These are phyloP conservation scores for Candida sakaeoensis DNA, from an alignment of 805 yeast species.

Conservation along the genomic window DNA sequence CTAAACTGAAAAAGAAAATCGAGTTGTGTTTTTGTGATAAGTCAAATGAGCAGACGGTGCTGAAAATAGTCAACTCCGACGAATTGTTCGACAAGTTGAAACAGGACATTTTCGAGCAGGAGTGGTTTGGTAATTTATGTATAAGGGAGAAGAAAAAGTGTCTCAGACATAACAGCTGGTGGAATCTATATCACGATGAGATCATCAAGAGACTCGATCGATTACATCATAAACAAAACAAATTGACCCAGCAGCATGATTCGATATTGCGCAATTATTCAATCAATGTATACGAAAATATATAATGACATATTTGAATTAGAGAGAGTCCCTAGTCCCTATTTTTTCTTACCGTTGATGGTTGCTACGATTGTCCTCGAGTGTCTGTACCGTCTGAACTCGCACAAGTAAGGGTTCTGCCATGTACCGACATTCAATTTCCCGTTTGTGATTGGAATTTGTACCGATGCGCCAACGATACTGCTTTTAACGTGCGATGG, in stretches of 20 bases:
- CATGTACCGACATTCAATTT: conserved; percentile 71
- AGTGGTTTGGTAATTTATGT: conserved; percentile 33
- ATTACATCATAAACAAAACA: conserved; percentile 30
- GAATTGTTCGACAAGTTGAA: conserved; percentile 12
- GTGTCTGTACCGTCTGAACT: conserved; percentile 64
- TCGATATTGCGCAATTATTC: conserved; percentile 33
- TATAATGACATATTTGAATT: conserved; percentile 1
- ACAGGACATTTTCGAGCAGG: conserved; percentile 13
- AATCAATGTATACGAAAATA: conserved; percentile 24
- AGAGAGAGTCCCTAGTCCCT: neutral
- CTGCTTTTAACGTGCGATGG: conserved; percentile 70
- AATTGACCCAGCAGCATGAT: conserved; percentile 23
- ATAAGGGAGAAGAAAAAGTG: conserved; percentile 55
- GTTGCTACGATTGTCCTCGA: conserved; percentile 69
- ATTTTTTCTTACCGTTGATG: conserved; percentile 52
- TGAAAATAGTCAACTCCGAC: conserved; percentile 5
- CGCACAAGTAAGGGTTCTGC: conserved; percentile 80
- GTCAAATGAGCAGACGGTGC: conserved; percentile 6
- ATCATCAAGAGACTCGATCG: conserved; percentile 26
- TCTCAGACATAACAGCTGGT: conserved; percentile 52
- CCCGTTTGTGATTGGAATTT: conserved; percentile 70
- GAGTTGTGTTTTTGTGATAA: conserved; percentile 56
- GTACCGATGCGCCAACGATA: conserved; percentile 59
- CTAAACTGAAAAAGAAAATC: conserved; percentile 29
- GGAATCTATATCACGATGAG: conserved; percentile 33